These are phyloP conservation scores for Aspergillus piperis DNA, from an alignment of 2,329 filamentous ascomycete genomes.

Conservation along the genomic window DNA sequence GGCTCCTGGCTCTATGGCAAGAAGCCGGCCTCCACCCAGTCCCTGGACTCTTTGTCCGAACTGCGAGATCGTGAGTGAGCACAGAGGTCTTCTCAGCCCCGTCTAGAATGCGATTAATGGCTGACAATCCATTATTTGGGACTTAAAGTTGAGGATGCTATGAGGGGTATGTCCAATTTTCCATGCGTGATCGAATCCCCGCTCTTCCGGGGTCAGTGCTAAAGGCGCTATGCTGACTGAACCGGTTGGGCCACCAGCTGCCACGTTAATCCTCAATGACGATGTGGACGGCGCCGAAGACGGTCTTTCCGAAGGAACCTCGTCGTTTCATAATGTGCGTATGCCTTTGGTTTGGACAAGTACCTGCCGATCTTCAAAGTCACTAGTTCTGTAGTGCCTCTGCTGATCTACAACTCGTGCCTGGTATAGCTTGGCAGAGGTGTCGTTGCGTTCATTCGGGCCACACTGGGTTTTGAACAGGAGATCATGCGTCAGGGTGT, in stretches of 20 bases:
- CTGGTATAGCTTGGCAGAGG: conserved; percentile 68
- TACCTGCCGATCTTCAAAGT: neutral
- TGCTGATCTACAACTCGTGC: conserved; percentile 11
- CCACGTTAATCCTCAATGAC: conserved; percentile 79
- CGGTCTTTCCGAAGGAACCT: conserved; percentile 69
- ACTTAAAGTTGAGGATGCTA: conserved; percentile 41
- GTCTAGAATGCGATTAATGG: conserved; percentile 16
- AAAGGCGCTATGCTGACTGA: conserved; percentile 8
- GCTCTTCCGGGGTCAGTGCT: conserved; percentile 5
- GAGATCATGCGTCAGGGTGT: conserved; percentile 77
- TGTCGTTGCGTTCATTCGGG: conserved; percentile 80
- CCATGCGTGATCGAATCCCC: conserved; percentile 6
- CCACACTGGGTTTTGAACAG: conserved; percentile 88
- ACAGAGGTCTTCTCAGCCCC: neutral
- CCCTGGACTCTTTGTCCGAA: conserved; percentile 60
- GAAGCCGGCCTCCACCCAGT: conserved; percentile 53
- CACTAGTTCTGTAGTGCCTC: conserved; percentile 10
- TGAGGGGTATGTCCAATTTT: conserved; percentile 41
- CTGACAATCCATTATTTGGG: conserved; percentile 19
- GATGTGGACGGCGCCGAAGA: conserved; percentile 82
- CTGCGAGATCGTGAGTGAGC: conserved; percentile 49
- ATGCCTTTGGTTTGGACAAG: neutral
- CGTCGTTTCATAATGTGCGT: conserved; percentile 77
- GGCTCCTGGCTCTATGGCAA: conserved; percentile 50
- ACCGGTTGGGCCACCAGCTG: conserved; percentile 47